phyloP scores from a whole-genome alignment of 768 basidiomycete genomes.

The Clitopilus passeckerianus region DNA sequence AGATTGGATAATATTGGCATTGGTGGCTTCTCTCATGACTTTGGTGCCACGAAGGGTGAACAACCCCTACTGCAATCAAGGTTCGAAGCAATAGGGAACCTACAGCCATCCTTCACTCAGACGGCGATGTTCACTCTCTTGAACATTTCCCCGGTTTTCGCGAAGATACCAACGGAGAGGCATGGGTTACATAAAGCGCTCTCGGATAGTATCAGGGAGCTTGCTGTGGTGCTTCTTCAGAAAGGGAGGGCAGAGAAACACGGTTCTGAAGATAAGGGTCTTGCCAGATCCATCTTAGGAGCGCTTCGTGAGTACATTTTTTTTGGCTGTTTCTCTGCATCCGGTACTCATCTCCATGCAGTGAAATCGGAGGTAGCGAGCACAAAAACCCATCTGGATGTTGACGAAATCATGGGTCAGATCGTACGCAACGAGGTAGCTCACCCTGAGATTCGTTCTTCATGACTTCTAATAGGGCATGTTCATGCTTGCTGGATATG shows the following conservation, averaged over 20 bases:
- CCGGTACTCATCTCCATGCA: constrained; percentile 6
- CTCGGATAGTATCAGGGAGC: too few relatives aligned
- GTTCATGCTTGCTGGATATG: constrained; percentile 38
- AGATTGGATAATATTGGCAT: constrained; percentile 57
- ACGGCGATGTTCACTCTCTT: constrained; percentile 28
- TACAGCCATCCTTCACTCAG: constrained; percentile 20
- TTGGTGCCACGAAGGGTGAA: constrained; percentile 46
- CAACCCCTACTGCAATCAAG: constrained; percentile 30
- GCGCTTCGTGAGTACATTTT: too few relatives aligned
- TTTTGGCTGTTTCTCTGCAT: too few relatives aligned
- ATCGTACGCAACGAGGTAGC: neutral
- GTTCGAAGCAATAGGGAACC: constrained; percentile 27
- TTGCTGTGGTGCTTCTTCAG: too few relatives aligned
- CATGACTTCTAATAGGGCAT: constrained; percentile 21
- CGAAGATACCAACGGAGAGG: constrained; percentile 29
- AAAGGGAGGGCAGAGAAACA: too few relatives aligned
- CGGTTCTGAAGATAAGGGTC: too few relatives aligned
- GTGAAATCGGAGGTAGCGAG: constrained; percentile 28
- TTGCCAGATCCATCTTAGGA: too few relatives aligned
- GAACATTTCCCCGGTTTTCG: constrained; percentile 28
- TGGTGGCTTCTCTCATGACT: constrained; percentile 56
- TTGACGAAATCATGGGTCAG: constrained; percentile 23
- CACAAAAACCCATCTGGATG: constrained; percentile 13
- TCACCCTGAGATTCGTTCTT: too few relatives aligned
- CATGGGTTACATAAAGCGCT: constrained; percentile 14